Conservation (phyloP, 2,329 filamentous ascomycete species). For the Aureobasidium subglaciale region DNA sequence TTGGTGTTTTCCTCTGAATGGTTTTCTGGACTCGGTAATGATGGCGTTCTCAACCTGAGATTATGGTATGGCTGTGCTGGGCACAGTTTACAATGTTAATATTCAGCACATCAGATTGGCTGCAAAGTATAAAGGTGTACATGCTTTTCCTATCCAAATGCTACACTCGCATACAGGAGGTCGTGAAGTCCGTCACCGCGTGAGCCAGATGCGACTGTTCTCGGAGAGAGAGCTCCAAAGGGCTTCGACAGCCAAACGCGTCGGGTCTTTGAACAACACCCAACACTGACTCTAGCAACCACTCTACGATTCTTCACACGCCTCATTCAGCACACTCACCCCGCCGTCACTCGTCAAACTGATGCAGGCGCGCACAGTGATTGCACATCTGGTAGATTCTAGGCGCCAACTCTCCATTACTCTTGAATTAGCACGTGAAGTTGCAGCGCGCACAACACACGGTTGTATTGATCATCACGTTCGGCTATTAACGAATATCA, state of each 20-base stretch:
- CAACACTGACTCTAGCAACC: not conserved
- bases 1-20: not conserved
- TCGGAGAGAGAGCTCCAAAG: not conserved
- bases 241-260: not conserved
- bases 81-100: not conserved
- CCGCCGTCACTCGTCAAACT: too few species aligned
- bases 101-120: not conserved
- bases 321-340: not conserved
- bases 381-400: too few species aligned
- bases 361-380: too few species aligned
- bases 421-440: too few species aligned
- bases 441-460: not conserved
- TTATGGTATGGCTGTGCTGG: not conserved
- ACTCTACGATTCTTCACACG: too few species aligned
- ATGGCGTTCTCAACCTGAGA: slow-evolving; percentile 4
- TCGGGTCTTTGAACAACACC: not conserved
- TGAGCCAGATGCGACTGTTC: not conserved
- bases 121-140: not conserved
- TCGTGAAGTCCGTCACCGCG: not conserved
- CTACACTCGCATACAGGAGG: not conserved
- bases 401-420: too few species aligned
- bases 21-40: not conserved
- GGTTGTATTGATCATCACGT: not conserved
- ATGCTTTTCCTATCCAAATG: not conserved
- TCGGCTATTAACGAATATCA: not conserved